phyloP scores from a whole-genome alignment of 148 eudicot genomes.

The Cornus florida region DNA sequence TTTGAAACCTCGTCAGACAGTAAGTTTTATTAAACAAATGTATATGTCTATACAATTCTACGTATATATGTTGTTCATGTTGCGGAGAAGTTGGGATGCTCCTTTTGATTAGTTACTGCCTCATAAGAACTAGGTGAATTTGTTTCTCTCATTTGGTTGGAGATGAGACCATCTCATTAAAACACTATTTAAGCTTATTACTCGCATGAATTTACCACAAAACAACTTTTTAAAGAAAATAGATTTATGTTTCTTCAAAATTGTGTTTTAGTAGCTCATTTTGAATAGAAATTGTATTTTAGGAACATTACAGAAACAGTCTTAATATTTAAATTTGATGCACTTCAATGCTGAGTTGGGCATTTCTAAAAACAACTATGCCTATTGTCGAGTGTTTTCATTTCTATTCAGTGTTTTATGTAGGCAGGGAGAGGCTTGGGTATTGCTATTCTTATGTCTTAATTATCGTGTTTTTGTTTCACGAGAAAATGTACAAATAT shows the following conservation, averaged over 20 bases:
- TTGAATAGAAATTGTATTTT: too few relatives aligned
- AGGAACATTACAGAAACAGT: not conserved
- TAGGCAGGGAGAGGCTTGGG: not conserved
- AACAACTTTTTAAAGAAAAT: too few relatives aligned
- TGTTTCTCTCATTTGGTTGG: not conserved
- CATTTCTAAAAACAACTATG: too few relatives aligned
- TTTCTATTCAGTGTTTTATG: too few relatives aligned
- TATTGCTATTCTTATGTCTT: not conserved
- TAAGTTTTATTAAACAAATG: slow-evolving; percentile 21
- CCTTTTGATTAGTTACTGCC: not conserved
- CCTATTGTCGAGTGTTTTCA: too few relatives aligned
- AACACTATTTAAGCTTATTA: not conserved
- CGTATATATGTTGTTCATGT: not conserved
- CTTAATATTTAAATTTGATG: not conserved
- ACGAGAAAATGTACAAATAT: not conserved
- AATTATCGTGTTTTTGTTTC: not conserved
- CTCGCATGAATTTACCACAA: not conserved
- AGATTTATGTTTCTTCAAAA: not conserved
- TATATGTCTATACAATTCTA: not conserved
- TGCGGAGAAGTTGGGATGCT: not conserved
- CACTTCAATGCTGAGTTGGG: not conserved
- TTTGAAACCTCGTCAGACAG: slow-evolving; percentile 52
- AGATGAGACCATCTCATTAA: not conserved
- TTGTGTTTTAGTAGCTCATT: not conserved
- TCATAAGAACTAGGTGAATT: too few relatives aligned